Evolutionary conservation across 1,284 basidiomycete species (phyloP), one percentile per base, ranked within the genome.

Genomic region (Ceratorhiza oryzae-sativae): DNA sequence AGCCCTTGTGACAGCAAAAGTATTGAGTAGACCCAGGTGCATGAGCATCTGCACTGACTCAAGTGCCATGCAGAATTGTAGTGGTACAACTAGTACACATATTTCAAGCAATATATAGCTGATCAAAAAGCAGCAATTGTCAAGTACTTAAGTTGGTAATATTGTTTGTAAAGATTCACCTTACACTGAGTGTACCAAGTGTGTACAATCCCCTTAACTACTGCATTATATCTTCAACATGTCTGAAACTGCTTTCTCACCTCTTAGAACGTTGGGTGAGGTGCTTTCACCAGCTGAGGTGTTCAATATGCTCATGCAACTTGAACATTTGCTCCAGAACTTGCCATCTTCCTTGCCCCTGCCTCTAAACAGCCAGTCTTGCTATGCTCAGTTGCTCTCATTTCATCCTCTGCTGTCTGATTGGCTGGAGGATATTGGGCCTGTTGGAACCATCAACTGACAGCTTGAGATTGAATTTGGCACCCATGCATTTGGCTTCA

Each of bases 381-480:
- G 58, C 36, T 59, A 59, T 42, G 36, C 8, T 23, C 20, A 39
- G 23, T 20, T 59, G 20, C 36, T 25, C 10, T 59, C 20, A 13
- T 59, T 59, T 59, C 55, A 58, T n/a, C 36, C 58, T 34, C 36
- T 59, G 9, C 36, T n/a, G 6, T 42, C n/a, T 10, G 8, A 59
- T 20, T 59, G 58, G 58, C 1, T 41, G 15, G 36, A 39, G 9
- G 58, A 59, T 42, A 42, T 59, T 23, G 58, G 58, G 3, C 4
- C 23, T 9, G 36, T 59, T 42, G 36, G 58, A 9, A 42, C 58
- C 25, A 39, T 59, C 5, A 59, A 59, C 25, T 8, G 58, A 18
- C 36, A 59, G 25, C 58, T 59, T 20, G 58, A 59, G 20, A 39
- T 59, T n/a, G 39, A 41, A 18, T 42, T 59, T 42, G 58, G 58